Evolutionary conservation across 192 early-diverging fungal species (phyloP).

Genomic region (Glomus cerebriforme): DNA sequence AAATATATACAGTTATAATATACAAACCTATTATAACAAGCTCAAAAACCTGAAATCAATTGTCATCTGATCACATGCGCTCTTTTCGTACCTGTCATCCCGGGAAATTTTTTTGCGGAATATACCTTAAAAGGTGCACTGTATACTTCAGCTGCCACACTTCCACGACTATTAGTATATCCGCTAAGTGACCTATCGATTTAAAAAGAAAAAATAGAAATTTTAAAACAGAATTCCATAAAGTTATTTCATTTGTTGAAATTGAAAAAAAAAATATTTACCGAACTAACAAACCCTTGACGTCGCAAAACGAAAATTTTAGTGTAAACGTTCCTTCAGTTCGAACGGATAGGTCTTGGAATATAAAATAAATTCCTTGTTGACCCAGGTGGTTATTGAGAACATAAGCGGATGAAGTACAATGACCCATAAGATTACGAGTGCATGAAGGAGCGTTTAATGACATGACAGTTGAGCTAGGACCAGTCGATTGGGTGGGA

Average conservation of each 20-base stretch:
- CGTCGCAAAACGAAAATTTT: constrained; percentile 68
- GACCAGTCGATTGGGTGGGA: constrained; percentile 23
- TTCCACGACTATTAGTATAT: constrained; percentile 36
- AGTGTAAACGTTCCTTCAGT: constrained; percentile 73
- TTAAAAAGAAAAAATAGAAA: constrained; percentile 23
- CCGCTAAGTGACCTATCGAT: constrained; percentile 20
- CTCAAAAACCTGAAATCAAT: constrained; percentile 3
- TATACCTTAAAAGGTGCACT: constrained; percentile 70
- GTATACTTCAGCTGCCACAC: constrained; percentile 52
- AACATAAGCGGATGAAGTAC: constrained; percentile 66
- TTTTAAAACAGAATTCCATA: background rate
- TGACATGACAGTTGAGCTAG: constrained; percentile 20
- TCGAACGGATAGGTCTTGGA: constrained; percentile 77
- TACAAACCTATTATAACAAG: background rate
- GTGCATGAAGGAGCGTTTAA: constrained; percentile 38
- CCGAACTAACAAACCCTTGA: constrained; percentile 57
- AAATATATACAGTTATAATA: background rate
- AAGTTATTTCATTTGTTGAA: background rate
- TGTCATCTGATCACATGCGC: background rate
- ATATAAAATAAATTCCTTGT: constrained; percentile 75
- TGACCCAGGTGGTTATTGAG: constrained; percentile 66
- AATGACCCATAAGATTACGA: constrained; percentile 72
- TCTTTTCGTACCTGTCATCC: constrained; percentile 60
- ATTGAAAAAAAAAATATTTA: constrained; percentile 32
- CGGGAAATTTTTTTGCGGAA: constrained; percentile 78